These are phyloP conservation scores for Penicillium atrosanguineum DNA, from an alignment of 495 filamentous ascomycete genomes.

Conservation along the genomic window DNA sequence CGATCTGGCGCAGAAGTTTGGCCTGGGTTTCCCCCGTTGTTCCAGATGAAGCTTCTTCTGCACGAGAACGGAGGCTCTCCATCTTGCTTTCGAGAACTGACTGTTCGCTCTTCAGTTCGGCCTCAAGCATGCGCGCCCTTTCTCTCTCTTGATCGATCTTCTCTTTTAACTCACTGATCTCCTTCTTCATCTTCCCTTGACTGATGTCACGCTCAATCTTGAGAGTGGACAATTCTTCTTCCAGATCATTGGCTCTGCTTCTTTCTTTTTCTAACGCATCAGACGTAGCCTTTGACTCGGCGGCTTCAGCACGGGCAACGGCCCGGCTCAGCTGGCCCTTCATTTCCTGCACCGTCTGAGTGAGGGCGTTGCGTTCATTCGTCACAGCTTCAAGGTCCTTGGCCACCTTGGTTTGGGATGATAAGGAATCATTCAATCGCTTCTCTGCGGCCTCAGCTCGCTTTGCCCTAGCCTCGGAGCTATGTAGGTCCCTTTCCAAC, in stretches of 20 bases:
- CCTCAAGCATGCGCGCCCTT: conserved; percentile 63
- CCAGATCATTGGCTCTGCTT: conserved; percentile 61
- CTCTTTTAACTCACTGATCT: conserved; percentile 66
- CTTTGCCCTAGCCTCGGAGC: conserved; percentile 56
- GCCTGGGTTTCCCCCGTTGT: conserved; percentile 79
- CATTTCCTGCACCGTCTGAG: conserved; percentile 64
- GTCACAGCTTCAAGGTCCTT: conserved; percentile 68
- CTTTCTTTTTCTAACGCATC: conserved; percentile 71
- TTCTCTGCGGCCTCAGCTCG: conserved; percentile 68
- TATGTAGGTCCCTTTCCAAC: conserved; percentile 59
- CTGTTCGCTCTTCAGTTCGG: conserved; percentile 81
- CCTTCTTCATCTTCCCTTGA: conserved; percentile 65
- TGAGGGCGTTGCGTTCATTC: conserved; percentile 64
- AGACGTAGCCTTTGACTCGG: conserved; percentile 62
- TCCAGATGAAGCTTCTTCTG: conserved; percentile 88
- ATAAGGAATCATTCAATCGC: conserved; percentile 60
- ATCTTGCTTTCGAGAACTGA: conserved; percentile 81
- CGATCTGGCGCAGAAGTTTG: conserved; percentile 88
- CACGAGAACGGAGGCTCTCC: conserved; percentile 78
- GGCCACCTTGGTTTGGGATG: conserved; percentile 62
- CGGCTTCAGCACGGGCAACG: conserved; percentile 61
- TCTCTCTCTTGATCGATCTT: conserved; percentile 74
- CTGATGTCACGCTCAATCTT: conserved; percentile 75
- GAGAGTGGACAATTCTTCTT: conserved; percentile 66
- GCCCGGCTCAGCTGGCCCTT: conserved; percentile 69